Conservation (phyloP, 148 eudicot species). For the Fallopia convolvulus region DNA sequence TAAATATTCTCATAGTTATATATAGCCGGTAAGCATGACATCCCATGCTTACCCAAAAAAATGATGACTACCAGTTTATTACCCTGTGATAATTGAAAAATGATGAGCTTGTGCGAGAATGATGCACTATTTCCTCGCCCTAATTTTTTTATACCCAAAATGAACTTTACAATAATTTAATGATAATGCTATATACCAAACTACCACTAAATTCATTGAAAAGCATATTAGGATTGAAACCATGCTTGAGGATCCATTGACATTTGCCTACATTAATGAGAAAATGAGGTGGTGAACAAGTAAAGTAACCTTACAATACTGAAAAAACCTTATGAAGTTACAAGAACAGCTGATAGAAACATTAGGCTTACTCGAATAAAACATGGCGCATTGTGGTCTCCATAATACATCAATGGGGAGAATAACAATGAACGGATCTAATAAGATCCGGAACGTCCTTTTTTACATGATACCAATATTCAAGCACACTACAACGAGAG, state of each 20-base stretch:
- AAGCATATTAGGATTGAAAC: not conserved
- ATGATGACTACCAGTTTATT: too few species aligned
- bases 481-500: not conserved
- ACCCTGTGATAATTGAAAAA: too few species aligned
- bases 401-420: constrained; percentile 4
- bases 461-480: not conserved
- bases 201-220: not conserved
- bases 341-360: not conserved
- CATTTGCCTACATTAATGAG: too few species aligned
- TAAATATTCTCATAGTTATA: too few species aligned
- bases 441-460: not conserved
- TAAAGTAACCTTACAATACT: too few species aligned
- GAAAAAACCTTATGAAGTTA: not conserved
- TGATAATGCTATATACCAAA: not conserved
- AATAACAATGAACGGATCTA: not conserved
- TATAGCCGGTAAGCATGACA: too few species aligned
- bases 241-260: not conserved
- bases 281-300: not conserved
- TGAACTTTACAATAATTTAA: too few species aligned
- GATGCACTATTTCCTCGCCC: too few species aligned
- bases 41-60: too few species aligned
- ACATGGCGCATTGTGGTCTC: not conserved
- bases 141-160: too few species aligned
- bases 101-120: too few species aligned
- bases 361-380: not conserved